Conservation (phyloP, 2,329 filamentous ascomycete species). For the Sporothrix dimorphospora region DNA sequence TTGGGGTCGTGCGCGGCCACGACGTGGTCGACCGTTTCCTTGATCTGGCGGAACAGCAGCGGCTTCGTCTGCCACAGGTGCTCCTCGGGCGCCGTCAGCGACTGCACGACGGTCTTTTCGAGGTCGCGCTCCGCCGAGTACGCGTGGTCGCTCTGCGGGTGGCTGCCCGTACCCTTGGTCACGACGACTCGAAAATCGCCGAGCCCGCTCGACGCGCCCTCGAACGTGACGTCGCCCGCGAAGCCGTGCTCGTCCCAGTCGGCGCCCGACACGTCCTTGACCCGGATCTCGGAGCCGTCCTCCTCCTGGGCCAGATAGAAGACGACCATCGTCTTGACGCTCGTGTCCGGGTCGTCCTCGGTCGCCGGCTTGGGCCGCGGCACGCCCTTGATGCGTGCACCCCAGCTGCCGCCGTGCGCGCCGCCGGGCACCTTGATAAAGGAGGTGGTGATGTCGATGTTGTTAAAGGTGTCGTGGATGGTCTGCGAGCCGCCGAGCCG, state of each 20-base stretch:
- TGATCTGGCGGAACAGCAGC: slow-evolving; percentile 57
- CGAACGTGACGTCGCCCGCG: slow-evolving; percentile 66
- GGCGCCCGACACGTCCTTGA: slow-evolving; percentile 57
- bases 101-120: slow-evolving; percentile 75
- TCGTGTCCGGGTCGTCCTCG: slow-evolving; percentile 61
- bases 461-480: slow-evolving; percentile 87
- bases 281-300: slow-evolving; percentile 60
- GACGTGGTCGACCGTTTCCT: slow-evolving; percentile 54
- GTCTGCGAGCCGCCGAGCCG: slow-evolving; percentile 84
- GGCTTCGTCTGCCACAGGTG: slow-evolving; percentile 82
- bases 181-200: slow-evolving; percentile 80
- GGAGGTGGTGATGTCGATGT: slow-evolving; percentile 85
- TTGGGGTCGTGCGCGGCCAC: slow-evolving; percentile 56
- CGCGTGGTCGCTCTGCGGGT: slow-evolving; percentile 69
- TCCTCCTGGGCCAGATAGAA: slow-evolving; percentile 86
- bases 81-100: slow-evolving; percentile 66
- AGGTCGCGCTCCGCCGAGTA: slow-evolving; percentile 70
- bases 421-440: slow-evolving; percentile 94
- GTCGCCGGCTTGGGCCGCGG: slow-evolving; percentile 53
- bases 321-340: slow-evolving; percentile 75
- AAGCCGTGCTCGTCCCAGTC: slow-evolving; percentile 46
- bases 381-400: slow-evolving; percentile 79
- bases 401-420: slow-evolving; percentile 87
- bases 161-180: slow-evolving; percentile 67
- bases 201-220: slow-evolving; percentile 70